Conservation (phyloP, 2,329 filamentous ascomycete genomes). For the Ophiostoma fasciatum region DNA sequence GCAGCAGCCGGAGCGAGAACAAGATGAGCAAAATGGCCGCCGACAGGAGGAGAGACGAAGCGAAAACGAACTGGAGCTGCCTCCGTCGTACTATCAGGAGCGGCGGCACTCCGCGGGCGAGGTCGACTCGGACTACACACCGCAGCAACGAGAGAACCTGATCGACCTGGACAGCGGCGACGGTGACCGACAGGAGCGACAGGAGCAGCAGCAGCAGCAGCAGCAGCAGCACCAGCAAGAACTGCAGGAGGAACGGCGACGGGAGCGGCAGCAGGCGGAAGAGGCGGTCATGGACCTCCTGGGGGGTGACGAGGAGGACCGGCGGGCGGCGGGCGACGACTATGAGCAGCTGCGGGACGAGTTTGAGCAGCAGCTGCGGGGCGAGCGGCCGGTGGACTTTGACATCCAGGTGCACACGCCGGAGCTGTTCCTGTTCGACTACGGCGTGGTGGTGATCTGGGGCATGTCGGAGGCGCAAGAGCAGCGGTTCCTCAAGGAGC, state of each 20-base stretch:
- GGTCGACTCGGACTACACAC: conserved; percentile 46
- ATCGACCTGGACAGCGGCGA: conserved; percentile 39
- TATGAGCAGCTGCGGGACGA: conserved; percentile 6
- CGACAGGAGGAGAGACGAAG: conserved; percentile 16
- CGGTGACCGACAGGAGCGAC: not conserved
- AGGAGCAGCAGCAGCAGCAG: conserved; percentile 10
- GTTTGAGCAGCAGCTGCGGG: conserved; percentile 8
- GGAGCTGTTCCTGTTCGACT: conserved; percentile 92
- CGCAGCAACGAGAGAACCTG: conserved; percentile 35
- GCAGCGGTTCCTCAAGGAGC: conserved; percentile 79
- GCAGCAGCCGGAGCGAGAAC: conserved; percentile 14
- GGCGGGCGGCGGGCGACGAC: not conserved
- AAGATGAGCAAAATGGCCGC: too few relatives aligned
- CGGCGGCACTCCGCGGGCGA: conserved; percentile 64
- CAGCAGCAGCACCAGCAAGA: conserved; percentile 17
- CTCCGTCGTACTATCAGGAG: conserved; percentile 32
- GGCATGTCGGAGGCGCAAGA: conserved; percentile 90
- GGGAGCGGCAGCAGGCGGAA: not conserved
- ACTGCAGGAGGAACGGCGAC: not conserved
- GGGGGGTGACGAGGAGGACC: conserved; percentile 6
- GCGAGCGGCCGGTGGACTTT: conserved; percentile 43
- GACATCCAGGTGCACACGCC: conserved; percentile 82
- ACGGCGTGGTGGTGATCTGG: conserved; percentile 96
- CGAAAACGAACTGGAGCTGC: conserved; percentile 16
- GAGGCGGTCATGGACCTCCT: conserved; percentile 3